phyloP scores from a whole-genome alignment of 352 stramenopile species.

The Phytophthora tentaculata region DNA sequence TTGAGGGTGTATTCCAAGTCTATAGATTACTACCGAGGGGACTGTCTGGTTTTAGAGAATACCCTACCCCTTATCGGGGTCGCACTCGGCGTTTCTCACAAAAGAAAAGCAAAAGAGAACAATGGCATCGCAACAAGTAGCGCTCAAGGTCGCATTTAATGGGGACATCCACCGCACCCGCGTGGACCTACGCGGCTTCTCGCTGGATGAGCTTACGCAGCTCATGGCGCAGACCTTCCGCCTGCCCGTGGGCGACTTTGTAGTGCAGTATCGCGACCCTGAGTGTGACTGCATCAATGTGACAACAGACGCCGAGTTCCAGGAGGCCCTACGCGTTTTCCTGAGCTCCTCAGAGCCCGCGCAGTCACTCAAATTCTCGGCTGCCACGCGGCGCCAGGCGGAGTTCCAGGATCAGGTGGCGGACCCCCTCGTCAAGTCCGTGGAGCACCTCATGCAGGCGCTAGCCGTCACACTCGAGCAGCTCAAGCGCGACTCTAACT shows the following conservation, averaged over 20 bases:
- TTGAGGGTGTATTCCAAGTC: too few species aligned
- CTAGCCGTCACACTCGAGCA: constrained; percentile 60
- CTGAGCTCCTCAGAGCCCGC: constrained; percentile 39
- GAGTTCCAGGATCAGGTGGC: constrained; percentile 59
- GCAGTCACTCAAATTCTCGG: constrained; percentile 77
- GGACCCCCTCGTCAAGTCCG: constrained; percentile 60
- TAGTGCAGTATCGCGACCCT: constrained; percentile 76
- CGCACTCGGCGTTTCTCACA: constrained; percentile 10
- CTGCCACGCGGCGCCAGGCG: constrained; percentile 44
- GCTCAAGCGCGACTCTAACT: constrained; percentile 53
- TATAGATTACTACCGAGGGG: too few species aligned
- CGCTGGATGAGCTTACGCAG: constrained; percentile 50
- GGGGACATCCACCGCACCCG: constrained; percentile 80
- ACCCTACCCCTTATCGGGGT: too few species aligned
- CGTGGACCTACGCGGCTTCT: constrained; percentile 65
- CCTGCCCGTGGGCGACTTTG: constrained; percentile 51
- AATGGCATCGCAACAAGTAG: constrained; percentile 40
- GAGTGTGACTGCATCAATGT: constrained; percentile 75
- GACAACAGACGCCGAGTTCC: constrained; percentile 64
- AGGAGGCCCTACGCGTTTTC: constrained; percentile 65
- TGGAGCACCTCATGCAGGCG: constrained; percentile 64
- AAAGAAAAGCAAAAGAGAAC: constrained; percentile 2
- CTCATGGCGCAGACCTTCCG: constrained; percentile 69
- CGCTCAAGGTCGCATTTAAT: constrained; percentile 81
- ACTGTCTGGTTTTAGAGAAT: too few species aligned